Conservation (phyloP, 2,329 filamentous ascomycete species). For the Fusarium sp. region DNA sequence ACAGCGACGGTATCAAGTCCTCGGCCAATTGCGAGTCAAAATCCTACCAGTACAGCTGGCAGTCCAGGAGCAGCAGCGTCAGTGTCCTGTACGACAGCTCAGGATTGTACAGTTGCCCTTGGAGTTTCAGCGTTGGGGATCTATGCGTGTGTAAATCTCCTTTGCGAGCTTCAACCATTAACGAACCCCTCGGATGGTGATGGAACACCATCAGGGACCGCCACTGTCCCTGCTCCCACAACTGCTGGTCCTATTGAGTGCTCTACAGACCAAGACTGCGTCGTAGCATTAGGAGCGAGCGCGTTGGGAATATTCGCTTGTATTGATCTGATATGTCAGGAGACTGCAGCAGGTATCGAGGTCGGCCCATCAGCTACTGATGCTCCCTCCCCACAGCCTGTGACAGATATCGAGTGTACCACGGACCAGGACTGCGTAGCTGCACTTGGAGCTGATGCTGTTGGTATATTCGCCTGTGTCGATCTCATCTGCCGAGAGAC, state of each 20-base stretch:
- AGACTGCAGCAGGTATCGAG: slow-evolving; percentile 1
- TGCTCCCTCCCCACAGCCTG: not conserved
- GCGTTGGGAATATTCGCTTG: slow-evolving; percentile 1
- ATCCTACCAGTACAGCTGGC: not conserved
- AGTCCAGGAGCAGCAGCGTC: not conserved
- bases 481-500: slow-evolving; percentile 13
- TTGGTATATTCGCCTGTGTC: slow-evolving; percentile 7
- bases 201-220: slow-evolving; percentile 1
- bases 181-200: not conserved
- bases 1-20: not conserved
- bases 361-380: not conserved
- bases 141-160: slow-evolving; percentile 11
- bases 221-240: not conserved
- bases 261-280: slow-evolving; percentile 10
- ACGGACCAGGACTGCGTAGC: slow-evolving; percentile 18
- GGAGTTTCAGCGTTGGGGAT: slow-evolving; percentile 14
- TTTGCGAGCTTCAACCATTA: slow-evolving; percentile 18
- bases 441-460: not conserved
- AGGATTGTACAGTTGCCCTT: slow-evolving; percentile 15
- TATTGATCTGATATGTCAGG: slow-evolving; percentile 12
- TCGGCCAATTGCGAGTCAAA: not conserved
- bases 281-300: not conserved
- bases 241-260: not conserved
- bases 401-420: not conserved
- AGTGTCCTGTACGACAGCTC: not conserved